phyloP scores from a whole-genome alignment of 2,329 filamentous ascomycete genomes.

The Hymenoscyphus scutula region DNA sequence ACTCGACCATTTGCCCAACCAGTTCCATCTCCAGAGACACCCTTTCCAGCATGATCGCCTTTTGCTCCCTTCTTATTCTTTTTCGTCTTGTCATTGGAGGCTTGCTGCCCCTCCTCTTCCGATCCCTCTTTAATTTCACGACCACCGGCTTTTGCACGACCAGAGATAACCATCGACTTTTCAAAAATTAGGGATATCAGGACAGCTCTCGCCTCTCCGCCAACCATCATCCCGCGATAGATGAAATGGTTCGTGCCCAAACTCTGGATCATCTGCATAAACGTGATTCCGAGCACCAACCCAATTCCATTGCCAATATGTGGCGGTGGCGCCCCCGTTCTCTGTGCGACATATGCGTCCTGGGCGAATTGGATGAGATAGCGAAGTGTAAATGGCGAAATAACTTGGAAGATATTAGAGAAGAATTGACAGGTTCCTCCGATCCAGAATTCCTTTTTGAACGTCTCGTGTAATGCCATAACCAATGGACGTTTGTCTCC shows the following conservation, averaged over 20 bases:
- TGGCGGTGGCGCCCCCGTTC: slow-evolving; percentile 53
- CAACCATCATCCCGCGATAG: slow-evolving; percentile 87
- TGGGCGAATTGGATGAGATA: slow-evolving; percentile 84
- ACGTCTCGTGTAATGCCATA: slow-evolving; percentile 82
- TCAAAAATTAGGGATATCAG: slow-evolving; percentile 87
- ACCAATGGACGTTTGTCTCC: slow-evolving; percentile 73
- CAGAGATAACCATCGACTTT: slow-evolving; percentile 87
- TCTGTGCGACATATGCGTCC: slow-evolving; percentile 69
- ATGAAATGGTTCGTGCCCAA: slow-evolving; percentile 86
- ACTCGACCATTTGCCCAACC: slow-evolving; percentile 94
- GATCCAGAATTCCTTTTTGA: slow-evolving; percentile 79
- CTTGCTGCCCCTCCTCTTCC: slow-evolving; percentile 44
- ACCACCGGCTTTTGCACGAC: slow-evolving; percentile 81
- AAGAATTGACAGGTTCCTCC: slow-evolving; percentile 75
- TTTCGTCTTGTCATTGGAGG: slow-evolving; percentile 39
- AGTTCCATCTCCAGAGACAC: slow-evolving; percentile 64
- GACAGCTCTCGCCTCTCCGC: slow-evolving; percentile 76
- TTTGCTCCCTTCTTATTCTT: slow-evolving; percentile 44
- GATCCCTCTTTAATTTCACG: slow-evolving; percentile 42
- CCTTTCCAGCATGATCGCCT: slow-evolving; percentile 39
- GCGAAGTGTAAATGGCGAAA: slow-evolving; percentile 80
- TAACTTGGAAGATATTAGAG: slow-evolving; percentile 72
- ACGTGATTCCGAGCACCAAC: slow-evolving; percentile 76
- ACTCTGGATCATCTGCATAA: slow-evolving; percentile 82
- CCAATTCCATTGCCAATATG: slow-evolving; percentile 74